These are phyloP conservation scores for Agrostemma githago DNA, from an alignment of 148 eudicot species.

Conservation along the genomic window DNA sequence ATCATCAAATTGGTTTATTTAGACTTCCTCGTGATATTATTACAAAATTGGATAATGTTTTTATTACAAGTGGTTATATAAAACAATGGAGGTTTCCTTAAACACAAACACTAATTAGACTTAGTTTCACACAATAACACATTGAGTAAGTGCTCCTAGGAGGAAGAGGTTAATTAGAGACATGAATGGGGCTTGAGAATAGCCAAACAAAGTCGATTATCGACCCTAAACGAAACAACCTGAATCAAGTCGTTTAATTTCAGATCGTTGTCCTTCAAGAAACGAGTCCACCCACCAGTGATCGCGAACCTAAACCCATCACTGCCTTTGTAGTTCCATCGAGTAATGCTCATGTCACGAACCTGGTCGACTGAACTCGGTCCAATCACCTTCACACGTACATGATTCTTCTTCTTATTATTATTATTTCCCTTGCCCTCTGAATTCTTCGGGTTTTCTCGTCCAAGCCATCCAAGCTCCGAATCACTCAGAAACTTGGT, in stretches of 20 bases:
- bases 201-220: background rate
- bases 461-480: background rate
- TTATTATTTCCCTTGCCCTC: background rate
- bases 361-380: background rate
- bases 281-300: background rate
- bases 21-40: too few species aligned
- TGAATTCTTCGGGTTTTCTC: background rate
- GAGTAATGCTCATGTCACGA: background rate
- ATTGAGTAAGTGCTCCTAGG: too few species aligned
- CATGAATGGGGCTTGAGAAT: background rate
- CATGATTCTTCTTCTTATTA: background rate
- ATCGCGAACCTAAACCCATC: background rate
- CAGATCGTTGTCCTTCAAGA: background rate
- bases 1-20: too few species aligned
- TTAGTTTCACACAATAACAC: too few species aligned
- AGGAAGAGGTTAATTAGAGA: background rate
- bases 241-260: background rate
- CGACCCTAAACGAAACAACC: background rate
- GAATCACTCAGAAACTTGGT: background rate
- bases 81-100: background rate
- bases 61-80: background rate
- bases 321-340: background rate
- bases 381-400: background rate
- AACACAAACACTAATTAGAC: too few species aligned
- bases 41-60: too few species aligned